Percentiles rank a stretch among this genome's conserved stretches.
These are phyloP conservation scores for Plasmodium vivax DNA, from an alignment of 169 alveolate genomes.

Conservation along the genomic window DNA sequence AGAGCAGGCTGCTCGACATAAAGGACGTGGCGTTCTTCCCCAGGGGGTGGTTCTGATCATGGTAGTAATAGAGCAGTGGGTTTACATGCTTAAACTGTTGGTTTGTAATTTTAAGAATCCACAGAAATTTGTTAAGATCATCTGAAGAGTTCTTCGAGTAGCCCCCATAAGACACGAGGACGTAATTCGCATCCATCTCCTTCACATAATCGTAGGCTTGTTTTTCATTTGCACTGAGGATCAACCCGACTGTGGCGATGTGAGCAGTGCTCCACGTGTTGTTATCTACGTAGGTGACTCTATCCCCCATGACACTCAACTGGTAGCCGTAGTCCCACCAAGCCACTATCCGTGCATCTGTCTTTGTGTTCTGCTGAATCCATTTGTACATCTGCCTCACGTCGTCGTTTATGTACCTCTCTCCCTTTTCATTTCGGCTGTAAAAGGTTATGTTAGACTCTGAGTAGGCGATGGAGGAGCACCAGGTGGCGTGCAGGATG, in stretches of 20 bases:
- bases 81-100: conserved; percentile 80
- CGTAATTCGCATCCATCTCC: conserved; percentile 95
- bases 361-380: conserved; percentile 95
- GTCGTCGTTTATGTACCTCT: conserved; percentile 95
- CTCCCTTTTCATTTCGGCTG: conserved; percentile 86
- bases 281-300: conserved; percentile 98
- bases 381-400: conserved; percentile 98
- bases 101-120: conserved; percentile 98
- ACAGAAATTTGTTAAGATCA: conserved; percentile 97
- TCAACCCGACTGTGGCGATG: conserved; percentile 97
- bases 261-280: conserved; percentile 98
- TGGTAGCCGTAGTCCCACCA: conserved; percentile 99
- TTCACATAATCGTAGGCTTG: conserved; percentile 93
- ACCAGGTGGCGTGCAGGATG: conserved; percentile 78
- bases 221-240: conserved; percentile 91
- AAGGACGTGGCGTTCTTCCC: conserved; percentile 93
- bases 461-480: conserved; percentile 79
- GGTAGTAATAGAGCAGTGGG: conserved; percentile 41
- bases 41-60: conserved; percentile 84
- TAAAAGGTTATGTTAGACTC: conserved; percentile 75
- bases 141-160: conserved; percentile 95
- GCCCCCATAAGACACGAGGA: conserved; percentile 97
- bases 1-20: conserved; percentile 93
- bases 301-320: conserved; percentile 95
- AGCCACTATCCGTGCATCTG: conserved; percentile 93